phyloP scores from a whole-genome alignment of 2,329 filamentous ascomycete genomes.

The Diplodia sapinea region DNA sequence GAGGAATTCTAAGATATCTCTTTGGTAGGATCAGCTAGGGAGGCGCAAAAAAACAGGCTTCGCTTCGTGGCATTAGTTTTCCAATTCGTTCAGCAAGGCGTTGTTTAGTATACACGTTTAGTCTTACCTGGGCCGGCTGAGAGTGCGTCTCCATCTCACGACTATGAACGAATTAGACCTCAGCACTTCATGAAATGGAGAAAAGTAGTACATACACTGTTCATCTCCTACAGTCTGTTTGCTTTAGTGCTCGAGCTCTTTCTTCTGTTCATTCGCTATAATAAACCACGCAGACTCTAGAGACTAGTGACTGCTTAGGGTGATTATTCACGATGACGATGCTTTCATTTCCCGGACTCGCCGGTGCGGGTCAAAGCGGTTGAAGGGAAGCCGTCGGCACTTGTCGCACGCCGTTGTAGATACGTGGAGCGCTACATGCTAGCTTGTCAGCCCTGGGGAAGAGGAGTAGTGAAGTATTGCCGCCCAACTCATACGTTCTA shows the following conservation, averaged over 20 bases:
- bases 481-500: too few species aligned
- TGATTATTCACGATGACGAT: too few species aligned
- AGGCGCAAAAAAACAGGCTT: neutral
- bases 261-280: too few species aligned
- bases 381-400: neutral
- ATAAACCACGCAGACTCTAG: too few species aligned
- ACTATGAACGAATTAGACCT: neutral
- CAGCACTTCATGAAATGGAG: neutral
- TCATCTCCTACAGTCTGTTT: neutral
- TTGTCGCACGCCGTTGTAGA: too few species aligned
- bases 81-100: neutral
- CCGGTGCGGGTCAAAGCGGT: too few species aligned
- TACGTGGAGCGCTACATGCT: neutral
- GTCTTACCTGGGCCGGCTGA: neutral
- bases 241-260: neutral
- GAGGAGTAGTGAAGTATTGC: neutral
- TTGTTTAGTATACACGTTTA: neutral
- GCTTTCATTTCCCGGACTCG: too few species aligned
- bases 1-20: neutral
- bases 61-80: neutral
- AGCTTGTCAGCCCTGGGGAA: neutral
- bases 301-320: too few species aligned
- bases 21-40: neutral
- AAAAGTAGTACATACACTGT: neutral
- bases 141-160: neutral